phyloP scores from a whole-genome alignment of 352 stramenopile species.

The Phytophthora ohioensis region DNA sequence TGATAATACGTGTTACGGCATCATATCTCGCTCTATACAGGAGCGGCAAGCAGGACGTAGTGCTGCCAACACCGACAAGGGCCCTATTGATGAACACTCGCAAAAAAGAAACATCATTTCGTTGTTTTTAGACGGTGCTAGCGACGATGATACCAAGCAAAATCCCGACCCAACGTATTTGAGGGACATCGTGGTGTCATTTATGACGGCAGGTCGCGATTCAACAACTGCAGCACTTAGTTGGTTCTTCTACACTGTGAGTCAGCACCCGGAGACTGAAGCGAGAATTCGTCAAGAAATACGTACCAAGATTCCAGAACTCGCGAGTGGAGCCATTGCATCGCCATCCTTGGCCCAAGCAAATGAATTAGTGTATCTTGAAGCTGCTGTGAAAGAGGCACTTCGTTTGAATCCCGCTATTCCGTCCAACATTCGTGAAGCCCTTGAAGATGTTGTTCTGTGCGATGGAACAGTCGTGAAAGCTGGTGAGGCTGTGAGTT shows the following conservation, averaged over 20 bases:
- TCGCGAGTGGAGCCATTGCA: conserved; percentile 10
- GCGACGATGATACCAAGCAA: conserved; percentile 21
- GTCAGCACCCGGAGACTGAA: conserved; percentile 50
- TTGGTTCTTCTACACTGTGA: conserved; percentile 77
- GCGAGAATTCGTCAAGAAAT: conserved; percentile 54
- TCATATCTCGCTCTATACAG: conserved; percentile 34
- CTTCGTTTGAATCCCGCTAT: conserved; percentile 40
- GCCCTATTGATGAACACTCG: too few species aligned
- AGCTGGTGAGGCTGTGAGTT: conserved; percentile 37
- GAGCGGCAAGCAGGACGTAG: background rate
- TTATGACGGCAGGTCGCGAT: conserved; percentile 80
- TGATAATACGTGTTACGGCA: conserved; percentile 33
- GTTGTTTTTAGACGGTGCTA: conserved; percentile 51
- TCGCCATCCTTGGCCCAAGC: conserved; percentile 30
- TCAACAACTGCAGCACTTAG: conserved; percentile 64
- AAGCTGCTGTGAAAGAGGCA: conserved; percentile 52
- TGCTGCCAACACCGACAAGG: too few species aligned
- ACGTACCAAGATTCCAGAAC: conserved; percentile 22
- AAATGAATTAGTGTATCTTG: conserved; percentile 50
- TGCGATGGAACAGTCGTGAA: conserved; percentile 51
- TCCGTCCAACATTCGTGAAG: conserved; percentile 43
- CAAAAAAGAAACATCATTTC: conserved; percentile 45
- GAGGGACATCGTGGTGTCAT: conserved; percentile 74
- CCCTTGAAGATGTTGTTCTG: conserved; percentile 45
- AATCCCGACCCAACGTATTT: conserved; percentile 49